Evolutionary conservation across 371 early-diverging fungal genomes (phyloP).

Genomic region (Thermomucor indicae-seudaticae): DNA sequence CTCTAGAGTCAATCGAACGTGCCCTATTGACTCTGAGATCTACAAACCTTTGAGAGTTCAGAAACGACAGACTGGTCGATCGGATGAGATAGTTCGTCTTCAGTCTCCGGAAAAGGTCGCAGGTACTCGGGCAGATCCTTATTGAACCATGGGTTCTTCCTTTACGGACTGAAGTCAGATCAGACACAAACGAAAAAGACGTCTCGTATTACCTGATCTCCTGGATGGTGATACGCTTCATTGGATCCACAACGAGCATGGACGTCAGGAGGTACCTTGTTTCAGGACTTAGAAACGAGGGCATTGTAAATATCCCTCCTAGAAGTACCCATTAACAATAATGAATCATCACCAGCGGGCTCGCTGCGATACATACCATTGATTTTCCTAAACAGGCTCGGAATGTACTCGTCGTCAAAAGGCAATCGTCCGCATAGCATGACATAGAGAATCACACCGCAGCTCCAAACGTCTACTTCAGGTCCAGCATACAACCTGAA

Average conservation of each 20-base stretch:
- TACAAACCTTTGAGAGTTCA: slow-evolving; percentile 66
- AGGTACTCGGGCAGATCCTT: slow-evolving; percentile 88
- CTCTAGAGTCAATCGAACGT: neutral
- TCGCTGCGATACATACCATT: slow-evolving; percentile 33
- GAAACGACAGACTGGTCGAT: slow-evolving; percentile 74
- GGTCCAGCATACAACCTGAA: slow-evolving; percentile 89
- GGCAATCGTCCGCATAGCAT: slow-evolving; percentile 99
- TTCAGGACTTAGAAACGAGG: slow-evolving; percentile 80
- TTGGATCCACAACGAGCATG: slow-evolving; percentile 95
- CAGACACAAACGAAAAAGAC: neutral
- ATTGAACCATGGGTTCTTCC: slow-evolving; percentile 89
- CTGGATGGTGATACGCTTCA: slow-evolving; percentile 89
- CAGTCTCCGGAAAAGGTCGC: slow-evolving; percentile 65
- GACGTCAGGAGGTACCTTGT: slow-evolving; percentile 80
- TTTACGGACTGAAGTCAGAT: slow-evolving; percentile 5
- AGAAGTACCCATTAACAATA: neutral
- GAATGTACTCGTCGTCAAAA: slow-evolving; percentile 99
- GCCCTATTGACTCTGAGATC: neutral
- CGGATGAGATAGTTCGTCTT: slow-evolving; percentile 55
- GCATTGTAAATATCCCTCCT: slow-evolving; percentile 90
- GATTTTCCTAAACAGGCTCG: slow-evolving; percentile 92
- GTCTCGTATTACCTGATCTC: slow-evolving; percentile 62
- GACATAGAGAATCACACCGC: slow-evolving; percentile 99
- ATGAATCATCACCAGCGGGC: neutral
- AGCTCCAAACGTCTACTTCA: slow-evolving; percentile 99